These are phyloP conservation scores for Silene noctiflora DNA, from an alignment of 179 eudicot genomes.

Conservation along the genomic window DNA sequence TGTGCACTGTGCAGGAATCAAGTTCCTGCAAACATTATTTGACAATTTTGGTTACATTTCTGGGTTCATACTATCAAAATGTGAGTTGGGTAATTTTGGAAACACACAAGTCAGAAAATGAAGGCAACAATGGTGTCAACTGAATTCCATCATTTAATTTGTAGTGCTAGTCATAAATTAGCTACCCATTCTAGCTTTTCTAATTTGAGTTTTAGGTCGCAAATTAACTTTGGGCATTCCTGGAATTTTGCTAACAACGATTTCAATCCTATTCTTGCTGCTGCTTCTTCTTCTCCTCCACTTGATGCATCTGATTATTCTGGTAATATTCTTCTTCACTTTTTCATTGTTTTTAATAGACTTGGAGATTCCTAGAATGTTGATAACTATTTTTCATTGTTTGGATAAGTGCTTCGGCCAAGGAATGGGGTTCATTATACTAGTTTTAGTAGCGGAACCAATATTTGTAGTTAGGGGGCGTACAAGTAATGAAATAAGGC, in stretches of 20 bases:
- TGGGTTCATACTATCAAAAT: too few species aligned
- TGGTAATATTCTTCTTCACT: slow-evolving; percentile 10
- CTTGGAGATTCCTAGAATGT: too few species aligned
- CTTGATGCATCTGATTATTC: slow-evolving; percentile 36
- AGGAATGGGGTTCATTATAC: too few species aligned
- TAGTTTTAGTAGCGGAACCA: too few species aligned
- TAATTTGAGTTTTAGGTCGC: neutral
- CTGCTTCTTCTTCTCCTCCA: slow-evolving; percentile 32
- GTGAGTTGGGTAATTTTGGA: neutral
- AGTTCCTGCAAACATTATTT: too few species aligned
- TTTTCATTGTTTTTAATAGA: neutral
- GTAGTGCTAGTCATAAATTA: too few species aligned
- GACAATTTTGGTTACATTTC: too few species aligned
- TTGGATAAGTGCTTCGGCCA: too few species aligned
- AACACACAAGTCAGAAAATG: neutral
- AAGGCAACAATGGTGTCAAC: neutral
- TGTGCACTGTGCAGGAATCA: too few species aligned
- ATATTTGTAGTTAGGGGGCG: too few species aligned
- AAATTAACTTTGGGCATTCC: neutral
- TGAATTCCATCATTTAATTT: slow-evolving; percentile 3
- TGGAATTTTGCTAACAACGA: neutral
- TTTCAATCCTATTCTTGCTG: slow-evolving; percentile 11
- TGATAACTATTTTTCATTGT: too few species aligned
- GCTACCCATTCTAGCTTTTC: neutral
- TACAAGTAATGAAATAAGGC: too few species aligned